Base-by-base conservation (phyloP, 1,139 yeast species). In the Nematodospora anomalae region DNA sequence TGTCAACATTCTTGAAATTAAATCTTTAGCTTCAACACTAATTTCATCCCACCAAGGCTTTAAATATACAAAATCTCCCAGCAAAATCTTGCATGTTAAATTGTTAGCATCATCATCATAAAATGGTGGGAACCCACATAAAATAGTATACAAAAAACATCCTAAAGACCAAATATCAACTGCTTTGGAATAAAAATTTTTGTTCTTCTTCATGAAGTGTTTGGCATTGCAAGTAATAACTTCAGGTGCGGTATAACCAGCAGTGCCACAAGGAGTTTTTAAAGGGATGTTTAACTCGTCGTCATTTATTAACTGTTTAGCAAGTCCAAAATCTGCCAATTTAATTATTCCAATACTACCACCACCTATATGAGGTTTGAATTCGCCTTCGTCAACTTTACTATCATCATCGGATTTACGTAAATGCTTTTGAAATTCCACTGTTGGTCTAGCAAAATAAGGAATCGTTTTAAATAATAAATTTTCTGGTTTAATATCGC, bases 11-110 rank as follows among this genome's bases (percentile, higher is more conserved):
- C 65, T 68, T 3, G 71, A 55, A 8, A 83, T 77, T 38, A 84
- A 58, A 47, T 76, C 74, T 58, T 88, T 88, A 6, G 96, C 97
- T 14, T 83, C 87, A 27, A 52, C 57, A 42, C 87, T 76, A 28
- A 90, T 84, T 51, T 90, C 96, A 59, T 90, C 97, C 97, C 97
- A 90, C 97, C 97, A 90, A 0, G 97, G 97, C 40, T 79, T 69
- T 41, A 90, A 66, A 57, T 89, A 90, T 11, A 85, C 82, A 57
- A 74, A 90, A 50, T 87, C 85, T 18, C 97, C 97, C 37, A 71
- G 71, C 9, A 94, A 80, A 29, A 90, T 95, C 57, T 89, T 89
- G 49, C 76, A 79, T 1, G 96, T 86, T 45, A 90, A 64, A n/a
- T 76, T 74, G 46, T 84, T 87, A 44, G 86, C 82, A 51, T 82